A percentile compares a stretch with the other conserved stretches of the same genome.
These are phyloP conservation scores for Crotalaria pallida DNA, from an alignment of 306 rosid genomes.

Conservation along the genomic window DNA sequence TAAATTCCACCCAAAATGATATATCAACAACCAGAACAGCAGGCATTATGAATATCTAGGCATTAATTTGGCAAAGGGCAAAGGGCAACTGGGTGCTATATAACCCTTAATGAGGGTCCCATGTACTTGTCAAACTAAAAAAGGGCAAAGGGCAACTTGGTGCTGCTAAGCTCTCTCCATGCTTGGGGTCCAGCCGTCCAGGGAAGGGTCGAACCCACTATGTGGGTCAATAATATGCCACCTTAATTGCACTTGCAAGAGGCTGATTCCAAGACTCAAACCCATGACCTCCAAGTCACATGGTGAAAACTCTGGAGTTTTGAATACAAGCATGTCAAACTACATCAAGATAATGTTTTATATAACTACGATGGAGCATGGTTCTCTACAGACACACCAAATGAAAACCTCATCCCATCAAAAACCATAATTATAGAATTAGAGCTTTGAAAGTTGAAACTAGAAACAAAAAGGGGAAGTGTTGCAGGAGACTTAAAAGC, in stretches of 20 bases:
- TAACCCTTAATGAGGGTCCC: conserved; percentile 13
- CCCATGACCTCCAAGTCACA: background rate
- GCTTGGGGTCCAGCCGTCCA: background rate
- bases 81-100: too few species aligned
- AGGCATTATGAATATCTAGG: conserved; percentile 13
- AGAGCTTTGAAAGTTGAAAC: background rate
- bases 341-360: conserved; percentile 1
- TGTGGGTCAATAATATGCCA: background rate
- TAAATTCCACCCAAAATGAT: conserved; percentile 10
- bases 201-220: background rate
- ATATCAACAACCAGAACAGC: conserved; percentile 21
- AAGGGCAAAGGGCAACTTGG: background rate
- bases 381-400: conserved; percentile 4
- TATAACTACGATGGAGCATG: background rate
- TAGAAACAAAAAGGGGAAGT: background rate
- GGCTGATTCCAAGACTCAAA: background rate
- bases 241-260: background rate
- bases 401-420: background rate
- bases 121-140: background rate
- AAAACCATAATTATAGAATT: background rate
- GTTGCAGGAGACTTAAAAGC: conserved; percentile 13
- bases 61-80: too few species aligned
- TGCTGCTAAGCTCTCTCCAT: background rate
- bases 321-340: background rate
- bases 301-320: background rate